These are phyloP conservation scores for Trypanosoma platydactyli DNA, from an alignment of 208 protist genomes.

Conservation along the genomic window DNA sequence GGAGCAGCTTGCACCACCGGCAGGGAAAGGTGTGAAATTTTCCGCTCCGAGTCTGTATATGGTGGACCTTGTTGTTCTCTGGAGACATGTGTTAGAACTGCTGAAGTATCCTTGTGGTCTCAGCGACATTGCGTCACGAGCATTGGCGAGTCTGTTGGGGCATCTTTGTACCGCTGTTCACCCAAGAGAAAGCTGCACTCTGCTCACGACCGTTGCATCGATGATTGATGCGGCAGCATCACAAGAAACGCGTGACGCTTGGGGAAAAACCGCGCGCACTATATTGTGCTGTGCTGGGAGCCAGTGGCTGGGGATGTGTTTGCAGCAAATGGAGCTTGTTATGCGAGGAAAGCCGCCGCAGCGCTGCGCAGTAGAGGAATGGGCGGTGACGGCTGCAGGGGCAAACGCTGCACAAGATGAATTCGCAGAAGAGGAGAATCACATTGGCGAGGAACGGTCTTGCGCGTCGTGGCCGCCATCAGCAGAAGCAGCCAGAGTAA, in stretches of 20 bases:
- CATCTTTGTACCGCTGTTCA: background rate
- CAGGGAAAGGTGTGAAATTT: background rate
- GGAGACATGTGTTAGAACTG: background rate
- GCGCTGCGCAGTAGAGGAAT: background rate
- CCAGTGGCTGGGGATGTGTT: background rate
- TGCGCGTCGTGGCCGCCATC: background rate
- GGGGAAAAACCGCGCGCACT: conserved; percentile 32
- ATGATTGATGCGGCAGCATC: conserved; percentile 43
- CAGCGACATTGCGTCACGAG: conserved; percentile 10
- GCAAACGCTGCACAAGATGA: background rate
- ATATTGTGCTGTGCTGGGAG: conserved; percentile 9
- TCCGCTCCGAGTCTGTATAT: background rate
- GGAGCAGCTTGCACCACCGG: background rate
- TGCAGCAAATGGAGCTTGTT: conserved; percentile 20
- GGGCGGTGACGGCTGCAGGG: background rate
- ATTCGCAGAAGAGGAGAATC: background rate
- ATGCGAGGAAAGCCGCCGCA: conserved; percentile 23
- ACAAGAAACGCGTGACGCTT: conserved; percentile 30
- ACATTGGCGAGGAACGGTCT: background rate
- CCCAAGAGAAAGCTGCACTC: background rate
- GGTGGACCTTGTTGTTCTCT: background rate
- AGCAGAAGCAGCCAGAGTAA: background rate
- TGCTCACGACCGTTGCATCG: conserved; percentile 30
- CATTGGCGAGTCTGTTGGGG: conserved; percentile 5
- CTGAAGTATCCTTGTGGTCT: background rate